These are phyloP conservation scores for Aureobasidium mangrovei DNA, from an alignment of 2,329 filamentous ascomycete species.

Conservation along the genomic window DNA sequence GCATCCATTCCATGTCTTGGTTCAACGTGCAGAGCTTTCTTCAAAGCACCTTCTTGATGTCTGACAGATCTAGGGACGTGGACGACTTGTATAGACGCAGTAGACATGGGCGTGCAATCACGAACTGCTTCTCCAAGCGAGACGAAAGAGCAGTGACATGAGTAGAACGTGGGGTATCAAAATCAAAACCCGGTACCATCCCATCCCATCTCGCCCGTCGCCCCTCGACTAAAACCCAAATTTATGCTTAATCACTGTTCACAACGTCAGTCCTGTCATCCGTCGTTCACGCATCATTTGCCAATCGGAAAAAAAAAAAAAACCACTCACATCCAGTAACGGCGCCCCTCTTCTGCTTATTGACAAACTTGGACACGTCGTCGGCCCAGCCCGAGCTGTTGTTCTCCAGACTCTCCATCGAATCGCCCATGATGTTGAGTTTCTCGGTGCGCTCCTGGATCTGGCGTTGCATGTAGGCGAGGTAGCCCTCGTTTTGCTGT, in stretches of 20 bases:
- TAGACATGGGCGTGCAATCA: too few relatives aligned
- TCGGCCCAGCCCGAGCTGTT: slow-evolving; percentile 77
- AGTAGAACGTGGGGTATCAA: too few relatives aligned
- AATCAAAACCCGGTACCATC: too few relatives aligned
- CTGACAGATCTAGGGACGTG: too few relatives aligned
- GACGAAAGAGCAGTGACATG: too few relatives aligned
- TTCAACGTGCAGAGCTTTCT: too few relatives aligned
- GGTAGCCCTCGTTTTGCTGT: slow-evolving; percentile 52
- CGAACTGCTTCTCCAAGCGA: too few relatives aligned
- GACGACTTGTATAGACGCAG: too few relatives aligned
- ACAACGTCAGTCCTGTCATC: neutral
- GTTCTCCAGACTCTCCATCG: slow-evolving; percentile 72
- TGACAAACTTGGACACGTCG: slow-evolving; percentile 79
- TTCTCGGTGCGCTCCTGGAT: slow-evolving; percentile 86
- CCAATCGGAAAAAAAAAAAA: slow-evolving; percentile 17
- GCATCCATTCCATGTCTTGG: too few relatives aligned
- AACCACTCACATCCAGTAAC: neutral
- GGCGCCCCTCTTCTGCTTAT: slow-evolving; percentile 71
- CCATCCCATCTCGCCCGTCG: too few relatives aligned
- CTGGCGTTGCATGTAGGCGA: slow-evolving; percentile 75
- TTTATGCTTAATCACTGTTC: slow-evolving; percentile 14
- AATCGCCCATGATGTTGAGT: slow-evolving; percentile 72
- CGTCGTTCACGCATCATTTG: neutral
- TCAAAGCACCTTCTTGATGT: too few relatives aligned
- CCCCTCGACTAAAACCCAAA: slow-evolving; percentile 15